Base-by-base conservation (phyloP, 352 stramenopile genomes). In the Globisporangium splendens region DNA sequence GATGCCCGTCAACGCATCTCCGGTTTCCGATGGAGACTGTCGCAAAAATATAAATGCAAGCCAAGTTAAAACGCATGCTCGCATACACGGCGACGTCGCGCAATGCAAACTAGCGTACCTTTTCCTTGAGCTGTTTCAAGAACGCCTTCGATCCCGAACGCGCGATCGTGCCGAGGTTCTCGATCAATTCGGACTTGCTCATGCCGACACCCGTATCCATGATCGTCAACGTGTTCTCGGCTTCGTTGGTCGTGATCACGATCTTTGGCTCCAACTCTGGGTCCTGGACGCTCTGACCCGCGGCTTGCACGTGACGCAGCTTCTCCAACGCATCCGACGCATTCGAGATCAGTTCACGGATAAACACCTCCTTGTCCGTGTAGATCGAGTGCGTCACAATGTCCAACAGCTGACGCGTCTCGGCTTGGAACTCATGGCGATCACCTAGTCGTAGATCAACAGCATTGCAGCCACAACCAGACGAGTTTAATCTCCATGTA, bases 361-460 rank as follows among this genome's bases (percentile, higher is more conserved):
- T 79, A 74, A 99, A 99, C 1, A 99, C 95, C 61, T 99, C 96
- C 79, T 99, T 99, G 77, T 99, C 96, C 33, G 97, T 99, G 81
- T 99, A 99, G 56, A 99, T 96, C 17, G 97, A 99, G 77, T 99
- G 94, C 10, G 96, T 99, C 59, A 99, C 97, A 60, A 98, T 98
- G 67, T 98, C 95, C 46, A 98, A 65, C 59, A 98, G 74, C 72
- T 98, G 93, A 20, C 87, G 88, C 50, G 94, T 98, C 69, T 98
- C 95, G 18, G 95, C 93, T 67, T 98, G 89, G 74, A 98, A 98
- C 66, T 97, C 91, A 60, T 91, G 82, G 50, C 77, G 80, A 53
- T 95, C 85, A 18, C 68, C 66, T 86, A 43, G 31, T 31, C 2
- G 49, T 49, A 17, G 20, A 33, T 42, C 38, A 46, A 14, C 49